phyloP scores from a whole-genome alignment of 352 stramenopile species.

The Achlya hypogyna region DNA sequence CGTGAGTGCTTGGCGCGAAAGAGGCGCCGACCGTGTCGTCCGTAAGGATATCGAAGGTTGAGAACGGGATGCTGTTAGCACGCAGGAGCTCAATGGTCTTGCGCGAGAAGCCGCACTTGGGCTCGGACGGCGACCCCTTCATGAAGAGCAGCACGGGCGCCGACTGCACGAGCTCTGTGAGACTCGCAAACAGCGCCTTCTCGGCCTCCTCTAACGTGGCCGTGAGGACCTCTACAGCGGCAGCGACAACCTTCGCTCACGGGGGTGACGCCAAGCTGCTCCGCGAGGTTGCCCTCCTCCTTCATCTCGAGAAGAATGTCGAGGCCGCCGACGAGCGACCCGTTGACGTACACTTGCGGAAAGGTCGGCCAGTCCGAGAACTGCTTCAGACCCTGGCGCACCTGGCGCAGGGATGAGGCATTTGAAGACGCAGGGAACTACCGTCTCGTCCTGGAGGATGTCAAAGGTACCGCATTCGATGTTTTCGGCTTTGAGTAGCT shows the following conservation, averaged over 20 bases:
- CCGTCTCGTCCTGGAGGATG: conserved; percentile 94
- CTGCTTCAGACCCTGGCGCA: conserved; percentile 94
- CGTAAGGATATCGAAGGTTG: conserved; percentile 91
- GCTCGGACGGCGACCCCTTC: conserved; percentile 87
- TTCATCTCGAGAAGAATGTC: conserved; percentile 98
- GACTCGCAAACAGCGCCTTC: conserved; percentile 71
- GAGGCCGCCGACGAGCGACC: conserved; percentile 92
- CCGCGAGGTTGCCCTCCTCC: conserved; percentile 58
- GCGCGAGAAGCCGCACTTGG: conserved; percentile 92
- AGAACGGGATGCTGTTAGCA: conserved; percentile 86
- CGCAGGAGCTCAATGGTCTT: conserved; percentile 88
- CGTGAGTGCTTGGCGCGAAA: not conserved
- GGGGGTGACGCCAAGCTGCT: conserved; percentile 49
- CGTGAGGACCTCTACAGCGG: not conserved
- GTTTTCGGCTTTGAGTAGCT: conserved; percentile 86
- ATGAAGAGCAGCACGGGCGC: conserved; percentile 94
- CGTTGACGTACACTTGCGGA: conserved; percentile 97
- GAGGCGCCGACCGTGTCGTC: conserved; percentile 42
- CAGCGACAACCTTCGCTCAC: conserved; percentile 1
- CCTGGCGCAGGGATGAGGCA: conserved; percentile 26
- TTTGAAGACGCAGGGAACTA: conserved; percentile 18
- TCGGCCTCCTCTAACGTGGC: conserved; percentile 37
- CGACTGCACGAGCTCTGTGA: conserved; percentile 75
- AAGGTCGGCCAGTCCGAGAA: conserved; percentile 98
- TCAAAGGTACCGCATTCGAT: conserved; percentile 95